Evolutionary conservation across 768 basidiomycete genomes (phyloP).

Genomic region (Leccinum imitatum): DNA sequence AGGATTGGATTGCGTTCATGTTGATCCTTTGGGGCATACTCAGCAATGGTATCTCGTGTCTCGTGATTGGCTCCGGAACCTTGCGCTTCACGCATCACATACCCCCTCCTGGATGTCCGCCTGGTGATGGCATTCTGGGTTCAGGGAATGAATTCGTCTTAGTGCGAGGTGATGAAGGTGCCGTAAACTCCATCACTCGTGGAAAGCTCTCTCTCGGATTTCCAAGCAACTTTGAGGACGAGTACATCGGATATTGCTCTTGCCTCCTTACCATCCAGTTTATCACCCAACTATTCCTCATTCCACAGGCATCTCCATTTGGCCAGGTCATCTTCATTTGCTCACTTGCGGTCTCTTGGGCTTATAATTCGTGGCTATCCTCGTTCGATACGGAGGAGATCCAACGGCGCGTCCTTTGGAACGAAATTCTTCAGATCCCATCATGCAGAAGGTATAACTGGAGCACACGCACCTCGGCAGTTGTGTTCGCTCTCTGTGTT

Average conservation of each 20-base stretch:
- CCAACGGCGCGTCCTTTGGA: neutral
- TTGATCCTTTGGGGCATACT: slow-evolving; percentile 28
- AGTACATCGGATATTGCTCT: neutral
- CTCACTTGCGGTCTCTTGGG: slow-evolving; percentile 9
- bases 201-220: neutral
- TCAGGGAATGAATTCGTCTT: neutral
- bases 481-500: slow-evolving; percentile 7
- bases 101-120: slow-evolving; percentile 12
- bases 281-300: neutral
- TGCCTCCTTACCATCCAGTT: neutral
- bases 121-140: slow-evolving; percentile 20
- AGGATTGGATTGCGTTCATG: slow-evolving; percentile 25
- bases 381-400: neutral
- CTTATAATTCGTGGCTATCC: neutral
- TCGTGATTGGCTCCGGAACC: slow-evolving; percentile 18
- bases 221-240: neutral
- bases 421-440: neutral
- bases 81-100: slow-evolving; percentile 11
- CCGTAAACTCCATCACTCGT: too few species aligned
- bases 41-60: slow-evolving; percentile 24
- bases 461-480: slow-evolving; percentile 6
- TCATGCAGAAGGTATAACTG: neutral
- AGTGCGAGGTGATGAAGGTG: neutral
- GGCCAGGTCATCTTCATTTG: neutral
- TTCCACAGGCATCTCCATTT: neutral